Evolutionary conservation across 805 yeast genomes (phyloP), one percentile per base, ranked within the genome.

Genomic region (Yarrowia divulgata): DNA sequence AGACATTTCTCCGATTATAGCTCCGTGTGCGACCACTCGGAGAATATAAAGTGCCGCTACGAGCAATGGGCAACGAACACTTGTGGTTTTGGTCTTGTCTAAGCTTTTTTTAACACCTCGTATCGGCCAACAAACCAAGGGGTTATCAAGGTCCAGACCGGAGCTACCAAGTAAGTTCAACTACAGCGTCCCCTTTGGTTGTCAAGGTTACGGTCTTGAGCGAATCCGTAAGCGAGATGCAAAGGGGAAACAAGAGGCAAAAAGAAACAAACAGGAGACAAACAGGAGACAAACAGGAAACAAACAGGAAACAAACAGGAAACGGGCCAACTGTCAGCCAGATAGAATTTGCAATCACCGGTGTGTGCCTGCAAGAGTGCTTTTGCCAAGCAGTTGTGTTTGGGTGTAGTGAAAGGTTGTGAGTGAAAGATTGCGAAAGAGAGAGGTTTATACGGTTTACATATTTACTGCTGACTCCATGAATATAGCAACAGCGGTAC

Each of bases 161-260:
- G 29, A 23, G 29, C 29, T 23, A 4, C 29, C 29, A 23, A 23
- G 29, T 23, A 23, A n/a, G 9, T 14, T 16, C 8, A 49, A 16
- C 37, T 29, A 49, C 23, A 18, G n/a, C 29, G 3, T 19, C 10
- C n/a, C 16, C n/a, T 29, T 29, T 14, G n/a, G 29, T 32, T n/a
- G 57, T 49, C 55, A 50, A 50, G 55, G 55, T 50, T 50, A 50
- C 39, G 16, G 40, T n/a, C 16, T 35, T 32, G 19, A 35, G 57
- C 57, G 10, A 52, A 52, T 35, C 57, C n/a, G 40, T 54, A 54
- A 54, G 58, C 58, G 58, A 37, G 45, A 54, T 54, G 19, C n/a
- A 49, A 29, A 29, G 37, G 52, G 42, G 13, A 39, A 12, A 3
- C 29, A 23, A 23, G 29, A 23, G 29, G 29, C 29, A 2, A 23